phyloP scores from a whole-genome alignment of 176 grass and related monocot genomes.

The Triticum dicoccoides region DNA sequence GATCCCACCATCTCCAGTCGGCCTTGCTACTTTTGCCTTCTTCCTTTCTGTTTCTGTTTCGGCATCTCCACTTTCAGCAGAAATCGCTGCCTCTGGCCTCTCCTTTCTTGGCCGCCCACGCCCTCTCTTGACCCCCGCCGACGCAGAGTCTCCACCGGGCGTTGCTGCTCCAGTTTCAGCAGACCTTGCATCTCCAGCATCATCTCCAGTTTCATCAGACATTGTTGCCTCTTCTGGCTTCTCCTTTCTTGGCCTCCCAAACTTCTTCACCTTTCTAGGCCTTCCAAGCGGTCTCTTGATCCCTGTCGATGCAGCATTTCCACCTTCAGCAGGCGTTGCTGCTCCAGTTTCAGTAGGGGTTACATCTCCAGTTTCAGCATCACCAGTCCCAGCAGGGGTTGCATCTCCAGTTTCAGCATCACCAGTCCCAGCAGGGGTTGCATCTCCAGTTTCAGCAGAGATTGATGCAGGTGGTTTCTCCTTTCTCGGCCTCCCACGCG shows the following conservation, averaged over 20 bases:
- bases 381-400: neutral
- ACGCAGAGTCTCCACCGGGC: neutral
- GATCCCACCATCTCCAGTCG: neutral
- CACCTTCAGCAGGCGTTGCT: neutral
- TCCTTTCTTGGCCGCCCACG: conserved; percentile 14
- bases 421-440: neutral
- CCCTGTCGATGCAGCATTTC: neutral
- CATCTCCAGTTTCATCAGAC: neutral
- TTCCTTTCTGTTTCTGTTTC: too few species aligned
- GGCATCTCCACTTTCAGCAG: too few species aligned
- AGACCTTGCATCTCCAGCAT: too few species aligned
- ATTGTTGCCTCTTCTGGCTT: neutral
- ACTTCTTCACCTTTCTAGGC: neutral
- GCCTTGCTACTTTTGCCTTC: too few species aligned
- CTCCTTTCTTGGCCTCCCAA: conserved; percentile 14
- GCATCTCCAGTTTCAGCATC: too few species aligned
- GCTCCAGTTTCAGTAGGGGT: neutral
- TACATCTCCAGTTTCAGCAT: too few species aligned
- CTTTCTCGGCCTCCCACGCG: conserved; percentile 8
- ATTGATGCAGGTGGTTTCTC: neutral
- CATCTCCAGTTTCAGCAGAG: neutral
- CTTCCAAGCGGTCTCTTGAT: conserved; percentile 24
- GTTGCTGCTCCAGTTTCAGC: too few species aligned
- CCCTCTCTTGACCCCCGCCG: neutral
- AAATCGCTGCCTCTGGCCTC: neutral